These are phyloP conservation scores for Pseudohalonectria lignicola DNA, from an alignment of 2,329 filamentous ascomycete genomes.

Conservation along the genomic window DNA sequence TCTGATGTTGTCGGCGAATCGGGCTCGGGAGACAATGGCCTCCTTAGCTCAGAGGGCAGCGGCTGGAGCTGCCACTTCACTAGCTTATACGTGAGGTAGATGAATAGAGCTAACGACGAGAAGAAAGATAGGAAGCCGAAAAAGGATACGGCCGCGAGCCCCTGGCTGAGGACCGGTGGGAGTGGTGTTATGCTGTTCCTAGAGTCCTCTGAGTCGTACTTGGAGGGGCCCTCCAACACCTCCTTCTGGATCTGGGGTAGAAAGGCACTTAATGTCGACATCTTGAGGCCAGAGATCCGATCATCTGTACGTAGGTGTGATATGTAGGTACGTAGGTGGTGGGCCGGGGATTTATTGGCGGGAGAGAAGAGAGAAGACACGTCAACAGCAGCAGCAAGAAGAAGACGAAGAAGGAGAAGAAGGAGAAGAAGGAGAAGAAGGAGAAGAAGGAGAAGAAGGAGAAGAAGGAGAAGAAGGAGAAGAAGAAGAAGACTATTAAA, in stretches of 20 bases:
- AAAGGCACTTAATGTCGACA: background rate
- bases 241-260: background rate
- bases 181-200: conserved; percentile 20
- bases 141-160: conserved; percentile 23
- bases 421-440: conserved; percentile 1
- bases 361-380: background rate
- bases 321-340: too few relatives aligned
- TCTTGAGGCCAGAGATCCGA: too few relatives aligned
- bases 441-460: conserved; percentile 1
- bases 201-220: conserved; percentile 16
- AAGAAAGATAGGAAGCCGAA: conserved; percentile 25
- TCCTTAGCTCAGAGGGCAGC: conserved; percentile 5
- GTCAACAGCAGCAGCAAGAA: background rate
- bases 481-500: conserved; percentile 3
- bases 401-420: conserved; percentile 2
- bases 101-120: conserved; percentile 18
- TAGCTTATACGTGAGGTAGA: conserved; percentile 23
- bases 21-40: conserved; percentile 8
- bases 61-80: conserved; percentile 19
- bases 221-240: conserved; percentile 2
- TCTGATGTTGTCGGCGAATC: conserved; percentile 25
- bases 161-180: conserved; percentile 19
- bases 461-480: background rate
- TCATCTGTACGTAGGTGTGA: too few relatives aligned
- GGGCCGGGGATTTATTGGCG: background rate